Evolutionary conservation across 352 stramenopile species (phyloP), one percentile per base, ranked within the genome.

Genomic region (Aphanomyces invadans): DNA sequence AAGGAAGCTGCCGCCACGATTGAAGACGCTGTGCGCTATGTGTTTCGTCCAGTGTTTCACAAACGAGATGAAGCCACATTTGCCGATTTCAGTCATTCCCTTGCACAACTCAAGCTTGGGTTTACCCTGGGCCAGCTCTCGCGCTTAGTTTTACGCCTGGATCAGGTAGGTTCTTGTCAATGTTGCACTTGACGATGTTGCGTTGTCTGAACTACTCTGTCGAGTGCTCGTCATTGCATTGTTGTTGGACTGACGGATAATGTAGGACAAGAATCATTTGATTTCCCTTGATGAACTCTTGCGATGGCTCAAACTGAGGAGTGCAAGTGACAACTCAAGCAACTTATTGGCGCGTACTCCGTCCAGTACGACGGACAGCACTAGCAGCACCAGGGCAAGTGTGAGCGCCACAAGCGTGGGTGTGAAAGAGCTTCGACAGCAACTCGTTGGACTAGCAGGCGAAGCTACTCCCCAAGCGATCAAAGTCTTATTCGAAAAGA

Each of bases 251-350:
- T 31, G 1, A 46, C 26, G 33, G 5, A 19, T 12, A 9, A 26
- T 19, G n/a, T 45, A 67, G 23, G 69, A 90, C 45, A 66, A 70
- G 9, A 77, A 92, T 53, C 48, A 65, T 7, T 75, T 65, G 26
- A 77, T 92, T 29, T 92, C 81, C 17, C 84, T 92, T 7, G 70
- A 88, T 12, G 83, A 92, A 42, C 60, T 92, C 25, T 57, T 92
- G 2, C n/a, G 71, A 4, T 92, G 81, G 81, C 70, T 92, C 36
- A 76, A 80, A 44, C 68, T 87, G 19, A 69, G 62, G 15, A 39
- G 69, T 26, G 25, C 36, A 15, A 42, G 15, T 15, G 36, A 42
- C 36, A n/a, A n/a, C n/a, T n/a, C n/a, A n/a, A n/a, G n/a, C n/a
- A n/a, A n/a, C n/a, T n/a, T n/a, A n/a, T n/a, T n/a, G n/a, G n/a